Evolutionary conservation across 164 flowering plant species (phyloP).

Genomic region (Stephania japonica): DNA sequence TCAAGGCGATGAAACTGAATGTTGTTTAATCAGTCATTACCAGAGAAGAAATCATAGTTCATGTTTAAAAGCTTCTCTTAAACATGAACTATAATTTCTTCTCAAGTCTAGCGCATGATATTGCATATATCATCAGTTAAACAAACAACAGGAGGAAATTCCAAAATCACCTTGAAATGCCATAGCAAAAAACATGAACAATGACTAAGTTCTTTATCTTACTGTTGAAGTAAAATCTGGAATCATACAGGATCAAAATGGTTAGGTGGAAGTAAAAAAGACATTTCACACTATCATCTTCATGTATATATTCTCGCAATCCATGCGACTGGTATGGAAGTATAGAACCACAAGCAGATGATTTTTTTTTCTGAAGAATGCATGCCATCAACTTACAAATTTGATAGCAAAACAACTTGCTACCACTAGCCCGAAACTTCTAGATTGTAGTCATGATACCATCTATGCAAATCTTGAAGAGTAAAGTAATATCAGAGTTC

Average conservation of each 20-base stretch:
- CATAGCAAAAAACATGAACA: neutral
- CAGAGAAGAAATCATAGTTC: neutral
- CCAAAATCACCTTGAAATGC: neutral
- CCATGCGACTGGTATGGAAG: neutral
- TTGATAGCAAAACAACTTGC: neutral
- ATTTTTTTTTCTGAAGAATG: neutral
- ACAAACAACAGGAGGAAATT: neutral
- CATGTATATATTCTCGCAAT: neutral
- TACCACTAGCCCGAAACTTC: neutral
- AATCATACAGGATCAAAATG: too few relatives aligned
- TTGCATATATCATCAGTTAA: neutral
- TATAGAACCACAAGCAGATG: neutral
- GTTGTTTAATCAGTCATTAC: neutral
- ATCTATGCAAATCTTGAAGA: neutral
- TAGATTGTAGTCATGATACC: neutral
- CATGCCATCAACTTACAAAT: neutral
- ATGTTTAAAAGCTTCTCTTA: too few relatives aligned
- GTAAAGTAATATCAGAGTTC: neutral
- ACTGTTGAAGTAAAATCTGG: neutral
- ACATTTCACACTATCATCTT: too few relatives aligned
- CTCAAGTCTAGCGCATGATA: neutral
- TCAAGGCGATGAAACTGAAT: neutral
- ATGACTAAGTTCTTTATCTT: neutral
- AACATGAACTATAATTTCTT: too few relatives aligned
- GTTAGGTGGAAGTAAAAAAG: neutral